Percentiles rank a stretch among this genome's conserved stretches.
phyloP scores from a whole-genome alignment of 441 rosid genomes.

The Corymbia citriodora region DNA sequence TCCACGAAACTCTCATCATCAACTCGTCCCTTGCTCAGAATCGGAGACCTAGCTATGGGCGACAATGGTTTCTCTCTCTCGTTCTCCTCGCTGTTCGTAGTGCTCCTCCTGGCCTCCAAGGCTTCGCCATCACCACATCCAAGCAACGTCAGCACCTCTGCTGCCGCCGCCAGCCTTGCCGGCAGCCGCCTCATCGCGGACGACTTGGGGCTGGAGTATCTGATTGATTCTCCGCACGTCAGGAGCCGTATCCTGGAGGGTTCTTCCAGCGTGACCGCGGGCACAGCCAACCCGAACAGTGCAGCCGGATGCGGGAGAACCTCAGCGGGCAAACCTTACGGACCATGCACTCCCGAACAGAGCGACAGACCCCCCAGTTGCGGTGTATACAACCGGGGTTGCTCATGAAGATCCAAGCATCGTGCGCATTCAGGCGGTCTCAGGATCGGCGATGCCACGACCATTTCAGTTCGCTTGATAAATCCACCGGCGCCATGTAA shows the following conservation, averaged over 20 bases:
- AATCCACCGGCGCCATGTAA: not conserved
- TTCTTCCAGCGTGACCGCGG: not conserved
- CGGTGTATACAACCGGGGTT: not conserved
- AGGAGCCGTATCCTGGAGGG: not conserved
- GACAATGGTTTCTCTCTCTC: not conserved
- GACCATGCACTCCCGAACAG: not conserved
- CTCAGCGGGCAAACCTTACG: not conserved
- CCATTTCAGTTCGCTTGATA: not conserved
- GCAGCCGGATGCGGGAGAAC: not conserved
- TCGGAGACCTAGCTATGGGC: not conserved
- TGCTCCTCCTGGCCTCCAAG: not conserved
- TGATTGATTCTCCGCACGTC: not conserved
- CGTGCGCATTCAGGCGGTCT: not conserved
- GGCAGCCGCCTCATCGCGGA: not conserved
- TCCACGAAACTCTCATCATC: not conserved
- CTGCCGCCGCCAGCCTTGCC: not conserved
- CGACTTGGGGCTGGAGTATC: not conserved
- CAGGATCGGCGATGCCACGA: not conserved
- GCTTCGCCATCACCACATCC: not conserved
- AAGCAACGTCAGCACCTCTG: not conserved
- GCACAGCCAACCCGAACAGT: not conserved
- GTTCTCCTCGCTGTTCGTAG: not conserved
- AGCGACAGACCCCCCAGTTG: not conserved
- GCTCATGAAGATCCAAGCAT: not conserved
- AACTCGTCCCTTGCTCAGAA: not conserved